Base-by-base conservation (phyloP, 2,329 filamentous ascomycete species). In the Davidsoniella neocaledoniae region DNA sequence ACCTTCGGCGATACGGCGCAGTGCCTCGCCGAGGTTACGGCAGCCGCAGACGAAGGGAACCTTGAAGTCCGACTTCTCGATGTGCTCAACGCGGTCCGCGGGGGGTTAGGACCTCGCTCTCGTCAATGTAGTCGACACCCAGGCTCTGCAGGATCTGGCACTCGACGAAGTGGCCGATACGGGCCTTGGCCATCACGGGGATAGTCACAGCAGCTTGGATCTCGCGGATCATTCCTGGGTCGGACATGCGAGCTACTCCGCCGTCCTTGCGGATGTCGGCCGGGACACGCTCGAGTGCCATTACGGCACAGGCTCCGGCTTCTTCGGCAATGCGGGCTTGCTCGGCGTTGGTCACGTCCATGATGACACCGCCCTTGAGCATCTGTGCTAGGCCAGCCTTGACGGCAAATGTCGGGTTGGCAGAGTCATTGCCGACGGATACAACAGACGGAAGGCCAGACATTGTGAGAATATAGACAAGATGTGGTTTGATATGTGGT, bases 361-460 rank as follows among this genome's bases (percentile, higher is more conserved):
- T 98, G 68, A 98, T 98, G 57, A 98, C 91, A 60, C 91, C 91
- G 63, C 91, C 91, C 74, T 96, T 95, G 68, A 96, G 73, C 91
- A 98, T 98, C 67, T 94, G 84, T 21, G 91, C 91, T 56, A 98
- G 73, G 53, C 90, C 91, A 49, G 86, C 83, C 76, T 98, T 98
- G 74, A 95, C 81, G 57, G 81, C 81, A 67, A 95, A 94, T 66
- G 77, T 73, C 56, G 67, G 60, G 55, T 50, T 53, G 51, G 53
- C 41, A 16, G 52, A 42, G 54, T 53, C 53, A 55, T 52, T 57
- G 40, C 47, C 43, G 43, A 43, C 39, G 17, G 37, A 40, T 29
- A 46, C 23, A 40, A 51, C 43, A 8, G 49, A 51, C n/a, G 49
- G 49, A 36, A 51, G 49, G 26, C 16, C 44, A 9, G 50, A 40